Evolutionary conservation across 2,329 filamentous ascomycete genomes (phyloP), one percentile per base, ranked within the genome.

Genomic region (Colletotrichum simmondsii): DNA sequence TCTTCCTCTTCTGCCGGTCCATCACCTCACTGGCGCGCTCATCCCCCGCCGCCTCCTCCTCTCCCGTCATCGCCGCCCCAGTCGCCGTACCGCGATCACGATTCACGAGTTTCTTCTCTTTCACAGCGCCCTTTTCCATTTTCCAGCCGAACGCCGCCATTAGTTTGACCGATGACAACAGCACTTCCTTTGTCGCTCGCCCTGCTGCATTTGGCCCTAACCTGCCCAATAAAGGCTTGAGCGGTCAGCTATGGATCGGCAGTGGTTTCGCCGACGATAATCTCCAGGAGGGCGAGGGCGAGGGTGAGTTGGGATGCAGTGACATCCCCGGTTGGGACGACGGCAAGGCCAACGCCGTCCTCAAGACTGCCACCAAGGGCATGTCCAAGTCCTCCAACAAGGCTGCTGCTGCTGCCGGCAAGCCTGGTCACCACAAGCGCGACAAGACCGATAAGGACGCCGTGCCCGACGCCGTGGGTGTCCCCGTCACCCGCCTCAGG

Each of bases 101-200:
- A 68, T 81, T 92, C 60, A 84, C 85, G 69, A 86, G 88, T 52
- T 85, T 94, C 75, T 91, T 94, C 82, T 92, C 92, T 75, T 93
- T 94, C 82, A 91, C 91, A 72, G 87, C 92, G 5, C 92, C 95
- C 1, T 94, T 95, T 75, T 95, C 94, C 24, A 91, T 99, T 26
- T 99, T 99, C 81, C 95, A 96, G 5, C 95, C 95, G 4, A 98
- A 97, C 75, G 97, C 97, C 60, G 94, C 97, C 78, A 98, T 99
- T 81, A 98, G 94, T 82, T 89, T 99, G 74, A 98, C 95, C 79
- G 95, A 98, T 83, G 97, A 99, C 83, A 99, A 99, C 83, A 98
- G 95, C 77, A 99, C 97, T 14, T 97, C 97, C 77, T 99, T 99
- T 84, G 88, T 97, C 68, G 95, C 97, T 56, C 90, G 97, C 61